Percentiles rank a stretch among this genome's conserved stretches.
phyloP scores from a whole-genome alignment of 2,329 filamentous ascomycete genomes.

The Didymella pinodella region DNA sequence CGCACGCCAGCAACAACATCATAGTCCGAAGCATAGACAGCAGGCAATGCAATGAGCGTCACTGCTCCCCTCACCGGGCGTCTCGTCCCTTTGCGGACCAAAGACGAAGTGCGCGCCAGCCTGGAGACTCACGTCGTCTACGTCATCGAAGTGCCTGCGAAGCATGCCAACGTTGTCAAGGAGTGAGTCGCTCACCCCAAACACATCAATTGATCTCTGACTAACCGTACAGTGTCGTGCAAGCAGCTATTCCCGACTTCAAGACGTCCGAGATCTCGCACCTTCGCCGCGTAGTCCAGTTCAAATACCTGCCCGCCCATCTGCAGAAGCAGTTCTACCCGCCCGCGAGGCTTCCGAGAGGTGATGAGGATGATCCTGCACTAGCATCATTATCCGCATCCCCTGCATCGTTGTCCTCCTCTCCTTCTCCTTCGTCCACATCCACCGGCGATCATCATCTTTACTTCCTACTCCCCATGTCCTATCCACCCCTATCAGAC shows the following conservation, averaged over 20 bases:
- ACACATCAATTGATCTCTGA: constrained; percentile 22
- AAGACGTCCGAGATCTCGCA: constrained; percentile 60
- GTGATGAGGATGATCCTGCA: constrained; percentile 44
- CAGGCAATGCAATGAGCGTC: constrained; percentile 40
- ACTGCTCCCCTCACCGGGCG: constrained; percentile 29
- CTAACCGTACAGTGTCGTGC: constrained; percentile 54
- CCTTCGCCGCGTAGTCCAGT: constrained; percentile 78
- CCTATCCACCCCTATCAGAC: no score
- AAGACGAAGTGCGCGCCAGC: constrained; percentile 59
- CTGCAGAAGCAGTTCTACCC: constrained; percentile 54
- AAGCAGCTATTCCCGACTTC: constrained; percentile 54
- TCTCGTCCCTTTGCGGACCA: constrained; percentile 56
- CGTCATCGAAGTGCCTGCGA: constrained; percentile 75
- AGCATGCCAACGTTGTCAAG: constrained; percentile 74
- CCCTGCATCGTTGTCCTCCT: constrained; percentile 25
- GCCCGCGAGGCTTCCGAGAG: constrained; percentile 44
- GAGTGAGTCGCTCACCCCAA: constrained; percentile 62
- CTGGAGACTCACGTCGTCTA: constrained; percentile 68
- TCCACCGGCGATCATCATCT: constrained; percentile 11
- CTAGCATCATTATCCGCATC: constrained; percentile 41
- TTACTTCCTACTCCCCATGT: no score
- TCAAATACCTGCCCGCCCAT: constrained; percentile 70
- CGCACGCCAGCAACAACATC: constrained; percentile 13
- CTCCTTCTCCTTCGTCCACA: constrained; percentile 20
- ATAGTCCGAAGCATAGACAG: constrained; percentile 7